phyloP scores from a whole-genome alignment of 83 land plant genomes.

The Picea abies region DNA sequence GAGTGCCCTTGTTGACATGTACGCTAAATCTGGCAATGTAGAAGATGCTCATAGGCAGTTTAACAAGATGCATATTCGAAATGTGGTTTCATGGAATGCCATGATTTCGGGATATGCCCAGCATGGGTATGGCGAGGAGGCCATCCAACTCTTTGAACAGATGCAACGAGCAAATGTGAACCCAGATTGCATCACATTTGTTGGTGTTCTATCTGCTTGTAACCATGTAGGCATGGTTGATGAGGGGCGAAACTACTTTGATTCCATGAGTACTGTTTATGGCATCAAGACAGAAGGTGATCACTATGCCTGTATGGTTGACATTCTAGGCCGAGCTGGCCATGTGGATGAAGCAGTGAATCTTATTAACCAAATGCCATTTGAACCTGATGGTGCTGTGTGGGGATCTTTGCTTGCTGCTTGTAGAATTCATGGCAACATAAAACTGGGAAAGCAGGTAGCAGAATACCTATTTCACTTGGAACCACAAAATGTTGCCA shows the following conservation, averaged over 20 bases:
- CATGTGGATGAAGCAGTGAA: constrained; percentile 35
- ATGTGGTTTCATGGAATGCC: constrained; percentile 55
- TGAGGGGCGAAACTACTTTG: constrained; percentile 40
- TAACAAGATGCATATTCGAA: constrained; percentile 25
- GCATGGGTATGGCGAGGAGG: constrained; percentile 44
- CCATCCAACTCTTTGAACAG: constrained; percentile 38
- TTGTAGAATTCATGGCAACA: constrained; percentile 49
- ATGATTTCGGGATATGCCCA: constrained; percentile 52
- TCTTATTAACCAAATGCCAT: constrained; percentile 49
- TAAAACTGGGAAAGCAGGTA: constrained; percentile 40
- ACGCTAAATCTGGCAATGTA: constrained; percentile 59
- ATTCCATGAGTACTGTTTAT: constrained; percentile 37
- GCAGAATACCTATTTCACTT: constrained; percentile 44
- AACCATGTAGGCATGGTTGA: constrained; percentile 56
- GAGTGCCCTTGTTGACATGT: constrained; percentile 54
- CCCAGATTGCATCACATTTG: constrained; percentile 48
- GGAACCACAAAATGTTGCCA: constrained; percentile 47
- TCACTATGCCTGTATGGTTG: constrained; percentile 64
- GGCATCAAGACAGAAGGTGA: constrained; percentile 37
- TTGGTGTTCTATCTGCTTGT: constrained; percentile 60
- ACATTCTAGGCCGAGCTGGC: constrained; percentile 58
- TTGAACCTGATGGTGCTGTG: constrained; percentile 40
- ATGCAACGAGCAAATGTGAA: constrained; percentile 32
- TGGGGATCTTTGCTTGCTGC: constrained; percentile 66
- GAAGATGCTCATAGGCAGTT: constrained; percentile 41